Conservation (phyloP, 1,284 basidiomycete species). For the Apiotrichum laibachii region DNA sequence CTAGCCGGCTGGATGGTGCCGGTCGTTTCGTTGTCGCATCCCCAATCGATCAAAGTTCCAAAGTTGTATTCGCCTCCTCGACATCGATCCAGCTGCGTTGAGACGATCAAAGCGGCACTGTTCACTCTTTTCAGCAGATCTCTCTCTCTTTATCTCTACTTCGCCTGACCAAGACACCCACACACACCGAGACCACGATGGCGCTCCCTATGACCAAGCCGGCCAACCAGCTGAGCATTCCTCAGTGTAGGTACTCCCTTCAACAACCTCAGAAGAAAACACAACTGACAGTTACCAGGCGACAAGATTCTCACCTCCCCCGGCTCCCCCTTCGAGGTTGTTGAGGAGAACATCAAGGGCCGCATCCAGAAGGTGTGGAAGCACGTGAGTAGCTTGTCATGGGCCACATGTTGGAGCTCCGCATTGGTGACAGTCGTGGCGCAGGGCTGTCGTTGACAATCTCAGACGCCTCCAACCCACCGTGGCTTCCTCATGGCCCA, state of each 20-base stretch:
- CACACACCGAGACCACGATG: neutral
- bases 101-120: no score
- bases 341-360: slow-evolving; percentile 30
- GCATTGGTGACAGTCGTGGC: neutral
- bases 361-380: slow-evolving; percentile 37
- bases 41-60: no score
- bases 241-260: neutral
- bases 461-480: slow-evolving; percentile 33
- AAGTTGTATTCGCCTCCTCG: no score
- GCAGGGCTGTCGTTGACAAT: neutral
- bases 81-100: no score
- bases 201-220: slow-evolving; percentile 2
- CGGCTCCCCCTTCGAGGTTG: slow-evolving; percentile 42
- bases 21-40: no score
- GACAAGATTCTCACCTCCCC: slow-evolving; percentile 15
- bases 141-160: no score
- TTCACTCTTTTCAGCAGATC: no score
- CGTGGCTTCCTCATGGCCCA: slow-evolving; percentile 22
- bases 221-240: neutral
- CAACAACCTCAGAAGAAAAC: neutral
- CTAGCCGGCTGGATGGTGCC: no score
- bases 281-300: neutral
- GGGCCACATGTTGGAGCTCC: neutral
- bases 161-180: no score
- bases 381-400: slow-evolving; percentile 27